Conservation (phyloP, 192 early-diverging fungal genomes). For the Thamnidium elegans region DNA sequence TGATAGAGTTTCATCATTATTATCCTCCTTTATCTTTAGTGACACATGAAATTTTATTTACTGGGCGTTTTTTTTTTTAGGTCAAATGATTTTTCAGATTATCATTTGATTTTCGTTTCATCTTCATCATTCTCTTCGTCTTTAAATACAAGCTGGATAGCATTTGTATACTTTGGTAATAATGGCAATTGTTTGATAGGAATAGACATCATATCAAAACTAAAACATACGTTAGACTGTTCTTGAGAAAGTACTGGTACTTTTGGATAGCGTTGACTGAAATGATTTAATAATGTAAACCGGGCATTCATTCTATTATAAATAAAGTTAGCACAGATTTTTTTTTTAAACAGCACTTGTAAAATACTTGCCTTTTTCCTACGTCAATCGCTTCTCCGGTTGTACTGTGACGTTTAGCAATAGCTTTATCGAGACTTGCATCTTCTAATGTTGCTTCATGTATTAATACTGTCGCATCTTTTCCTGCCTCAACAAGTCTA, state of each 20-base stretch:
- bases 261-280: constrained; percentile 93
- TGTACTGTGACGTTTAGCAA: constrained; percentile 81
- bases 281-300: constrained; percentile 88
- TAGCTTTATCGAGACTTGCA: constrained; percentile 65
- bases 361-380: constrained; percentile 52
- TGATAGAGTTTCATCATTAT: no score
- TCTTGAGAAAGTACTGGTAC: constrained; percentile 58
- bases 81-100: background rate
- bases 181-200: constrained; percentile 45
- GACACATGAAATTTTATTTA: no score
- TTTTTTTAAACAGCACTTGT: background rate
- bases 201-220: constrained; percentile 78
- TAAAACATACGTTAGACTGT: constrained; percentile 55
- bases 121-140: constrained; percentile 28
- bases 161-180: constrained; percentile 51
- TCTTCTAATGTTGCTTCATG: constrained; percentile 93
- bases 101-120: background rate
- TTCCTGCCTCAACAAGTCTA: constrained; percentile 67
- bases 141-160: constrained; percentile 54
- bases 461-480: constrained; percentile 72
- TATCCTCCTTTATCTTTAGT: no score
- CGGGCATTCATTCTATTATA: constrained; percentile 75
- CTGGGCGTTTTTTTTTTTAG: no score
- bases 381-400: constrained; percentile 85
- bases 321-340: background rate